Evolutionary conservation across 192 early-diverging fungal genomes (phyloP), one percentile per base, ranked within the genome.

Genomic region (Physocladia obscura): DNA sequence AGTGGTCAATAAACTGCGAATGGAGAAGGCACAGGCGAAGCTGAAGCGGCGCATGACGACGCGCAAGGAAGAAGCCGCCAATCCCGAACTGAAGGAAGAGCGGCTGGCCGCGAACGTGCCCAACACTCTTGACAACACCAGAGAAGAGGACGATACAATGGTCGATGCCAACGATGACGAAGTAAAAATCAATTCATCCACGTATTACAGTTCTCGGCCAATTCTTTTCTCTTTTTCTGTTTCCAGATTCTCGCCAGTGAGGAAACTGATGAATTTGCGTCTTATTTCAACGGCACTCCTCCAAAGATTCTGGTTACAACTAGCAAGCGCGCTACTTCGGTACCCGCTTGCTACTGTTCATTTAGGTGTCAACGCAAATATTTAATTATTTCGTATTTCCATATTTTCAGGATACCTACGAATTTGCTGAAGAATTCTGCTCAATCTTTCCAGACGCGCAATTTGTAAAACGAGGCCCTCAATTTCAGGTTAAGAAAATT

Each of bases 301-400:
- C 94, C 97, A 52, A 99, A 99, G 81, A 88, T 99, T 37, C 78
- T 98, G 19, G 84, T 99, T 4, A 99, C 97, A 13, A 96, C 97
- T 19, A 89, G 83, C 65, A 89, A 86, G 67, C 67, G 85, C 31
- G 79, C 87, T 26, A 82, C 84, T 30, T 73, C 83, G 30, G 88
- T 90, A 64, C 75, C 48, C 44, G 27, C 19, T 24, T 64, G 24
- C 31, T 19, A 21, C 52, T 49, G 24, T 1, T 58, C 65, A n/a
- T 17, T n/a, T 29, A 17, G 37, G 37, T 52, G 38, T 4, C 26
- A n/a, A 62, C 24, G 15, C 8, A 31, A 30, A 32, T 22, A 4
- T 30, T 29, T 13, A 2, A 27, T 49, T 21, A 34, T 27, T 38
- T 34, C 17, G 30, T 35, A 15, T 24, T 19, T 30, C 31, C 3